Conservation (phyloP, 1,139 yeast genomes). For the Geotrichum siamense region DNA sequence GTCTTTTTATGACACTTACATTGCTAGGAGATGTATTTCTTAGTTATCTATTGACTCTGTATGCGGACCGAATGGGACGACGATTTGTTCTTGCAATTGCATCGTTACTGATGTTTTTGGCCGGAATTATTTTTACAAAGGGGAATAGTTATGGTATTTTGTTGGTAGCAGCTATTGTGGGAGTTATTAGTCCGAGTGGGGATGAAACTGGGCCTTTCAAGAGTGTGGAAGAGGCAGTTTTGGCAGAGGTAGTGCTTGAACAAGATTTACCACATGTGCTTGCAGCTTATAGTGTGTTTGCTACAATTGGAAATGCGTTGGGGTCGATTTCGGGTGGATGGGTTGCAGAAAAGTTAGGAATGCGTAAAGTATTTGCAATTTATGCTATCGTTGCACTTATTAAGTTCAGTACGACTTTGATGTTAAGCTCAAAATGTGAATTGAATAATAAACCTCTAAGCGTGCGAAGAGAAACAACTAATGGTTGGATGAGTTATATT, state of each 20-base stretch:
- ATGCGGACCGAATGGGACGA: conserved; percentile 72
- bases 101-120: conserved; percentile 56
- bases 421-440: conserved; percentile 54
- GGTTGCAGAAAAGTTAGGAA: background rate
- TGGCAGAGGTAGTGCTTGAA: conserved; percentile 71
- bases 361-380: conserved; percentile 46
- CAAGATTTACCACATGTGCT: conserved; percentile 65
- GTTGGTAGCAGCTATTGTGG: conserved; percentile 55
- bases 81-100: conserved; percentile 60
- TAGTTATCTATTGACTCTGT: conserved; percentile 45
- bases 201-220: conserved; percentile 92
- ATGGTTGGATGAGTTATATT: conserved; percentile 13
- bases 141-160: conserved; percentile 47
- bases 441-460: conserved; percentile 13
- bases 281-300: conserved; percentile 61
- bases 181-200: conserved; percentile 82
- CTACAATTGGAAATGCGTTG: conserved; percentile 67
- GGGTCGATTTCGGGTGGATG: conserved; percentile 65
- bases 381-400: conserved; percentile 52
- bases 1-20: conserved; percentile 71
- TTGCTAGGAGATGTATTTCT: conserved; percentile 9
- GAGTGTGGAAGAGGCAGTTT: conserved; percentile 76
- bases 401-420: conserved; percentile 50
- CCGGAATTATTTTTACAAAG: conserved; percentile 60
- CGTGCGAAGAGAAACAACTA: background rate